Conservation (phyloP, 2,329 filamentous ascomycete species). For the Colletotrichum phormii region DNA sequence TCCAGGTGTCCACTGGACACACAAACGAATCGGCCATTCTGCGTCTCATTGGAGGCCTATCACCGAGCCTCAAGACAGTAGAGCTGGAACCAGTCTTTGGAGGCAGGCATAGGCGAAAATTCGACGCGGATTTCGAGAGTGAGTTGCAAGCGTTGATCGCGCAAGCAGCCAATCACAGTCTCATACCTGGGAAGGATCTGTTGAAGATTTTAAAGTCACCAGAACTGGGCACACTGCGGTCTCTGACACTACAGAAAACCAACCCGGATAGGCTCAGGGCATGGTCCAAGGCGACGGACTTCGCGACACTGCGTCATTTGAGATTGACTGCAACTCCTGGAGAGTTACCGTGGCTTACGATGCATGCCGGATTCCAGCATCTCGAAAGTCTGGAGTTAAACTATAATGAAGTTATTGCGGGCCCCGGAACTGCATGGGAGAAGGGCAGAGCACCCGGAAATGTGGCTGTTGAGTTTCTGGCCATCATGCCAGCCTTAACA, state of each 20-base stretch:
- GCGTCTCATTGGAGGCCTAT: background rate
- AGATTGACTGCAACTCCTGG: background rate
- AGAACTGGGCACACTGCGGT: background rate
- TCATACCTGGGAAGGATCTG: background rate
- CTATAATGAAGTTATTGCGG: background rate
- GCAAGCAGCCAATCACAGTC: background rate
- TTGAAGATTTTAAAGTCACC: background rate
- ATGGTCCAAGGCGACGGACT: background rate
- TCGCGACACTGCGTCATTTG: conserved; percentile 7
- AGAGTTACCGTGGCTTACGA: conserved; percentile 3
- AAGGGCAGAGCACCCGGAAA: background rate
- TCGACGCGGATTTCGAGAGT: background rate
- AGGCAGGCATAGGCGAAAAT: background rate
- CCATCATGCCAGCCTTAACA: background rate
- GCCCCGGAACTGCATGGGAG: background rate
- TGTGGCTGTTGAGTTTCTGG: background rate
- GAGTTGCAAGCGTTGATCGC: background rate
- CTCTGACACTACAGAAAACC: background rate
- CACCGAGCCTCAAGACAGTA: background rate
- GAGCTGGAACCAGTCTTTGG: conserved; percentile 4
- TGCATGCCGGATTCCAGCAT: background rate
- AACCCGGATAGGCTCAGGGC: background rate
- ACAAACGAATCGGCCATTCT: background rate
- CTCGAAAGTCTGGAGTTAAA: conserved; percentile 3
- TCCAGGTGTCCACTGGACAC: conserved; percentile 1